Base-by-base conservation (phyloP, 202 grass and related monocot species). In the Bolboschoenoplectus hybrid region DNA sequence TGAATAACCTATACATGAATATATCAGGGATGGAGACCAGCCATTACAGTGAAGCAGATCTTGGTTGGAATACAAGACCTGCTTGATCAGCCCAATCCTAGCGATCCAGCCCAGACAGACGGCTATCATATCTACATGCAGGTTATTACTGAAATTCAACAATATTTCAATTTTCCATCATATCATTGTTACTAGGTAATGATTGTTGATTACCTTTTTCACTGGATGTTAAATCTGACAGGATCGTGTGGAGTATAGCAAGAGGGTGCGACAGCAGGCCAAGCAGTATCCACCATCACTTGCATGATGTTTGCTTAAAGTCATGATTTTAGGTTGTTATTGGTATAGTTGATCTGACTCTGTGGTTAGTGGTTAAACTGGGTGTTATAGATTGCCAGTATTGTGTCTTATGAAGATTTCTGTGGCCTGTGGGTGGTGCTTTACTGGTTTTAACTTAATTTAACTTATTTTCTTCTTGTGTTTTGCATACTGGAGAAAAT, bases 61-160 rank as follows among this genome's bases (percentile, higher is more conserved):
- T 84, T 97, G 61, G 32, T 95, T 52, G 89, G 95, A n/a, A 91
- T 97, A 87, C 95, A 97, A 68, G 95, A 97, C 69, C 52, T 95
- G 63, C 78, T 97, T 50, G 92, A 97, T 74, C 65, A 91, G 20
- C 91, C 95, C n/a, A 97, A 95, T 84, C 82, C 91, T 68, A 56
- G 81, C 13, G 90, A 88, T 5, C 55, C 92, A 1, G 92, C 94
- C 12, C 94, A 95, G 83, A 73, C 82, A 71, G 56, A 85, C 7
- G 58, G 85, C 32, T 91, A 83, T 66, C 82, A 91, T 8, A 88
- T 92, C 46, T 94, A 89, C 83, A 78, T 76, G 9, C 70, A 92
- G 91, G 92, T 97, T 61, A 46, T 56, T 44, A 40, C 26, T 40
- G 16, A 16, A 45, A 43, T 26, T 44, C 47, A 60, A 53, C 47